These are phyloP conservation scores for Blastocystis sp. DNA, from an alignment of 352 stramenopile genomes.

Conservation along the genomic window DNA sequence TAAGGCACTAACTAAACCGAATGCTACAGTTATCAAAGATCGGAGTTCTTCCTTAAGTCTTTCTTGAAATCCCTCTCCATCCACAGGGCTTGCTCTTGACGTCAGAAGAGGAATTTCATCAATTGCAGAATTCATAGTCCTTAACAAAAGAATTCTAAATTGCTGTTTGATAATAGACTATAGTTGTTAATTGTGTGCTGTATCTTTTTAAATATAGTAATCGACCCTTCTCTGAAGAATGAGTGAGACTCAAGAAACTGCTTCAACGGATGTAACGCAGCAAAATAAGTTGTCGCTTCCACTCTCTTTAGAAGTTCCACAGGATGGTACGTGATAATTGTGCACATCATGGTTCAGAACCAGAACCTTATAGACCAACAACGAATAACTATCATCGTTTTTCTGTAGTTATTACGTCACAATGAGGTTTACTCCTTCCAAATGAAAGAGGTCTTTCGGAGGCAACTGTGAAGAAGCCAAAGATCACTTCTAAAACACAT, in stretches of 20 bases:
- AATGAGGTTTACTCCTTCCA: background rate
- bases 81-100: slow-evolving; percentile 73
- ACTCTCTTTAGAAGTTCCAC: background rate
- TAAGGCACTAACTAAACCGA: background rate
- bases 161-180: background rate
- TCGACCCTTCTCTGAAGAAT: background rate
- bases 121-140: background rate
- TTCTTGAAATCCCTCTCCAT: slow-evolving; percentile 75
- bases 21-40: slow-evolving; percentile 74
- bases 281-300: background rate
- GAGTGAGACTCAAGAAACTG: background rate
- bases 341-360: background rate
- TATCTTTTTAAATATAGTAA: too few relatives aligned
- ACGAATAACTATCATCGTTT: background rate
- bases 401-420: background rate
- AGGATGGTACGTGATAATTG: background rate
- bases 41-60: slow-evolving; percentile 80
- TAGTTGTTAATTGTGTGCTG: too few relatives aligned
- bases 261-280: background rate
- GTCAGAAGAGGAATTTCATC: slow-evolving; percentile 64
- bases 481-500: background rate
- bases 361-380: background rate
- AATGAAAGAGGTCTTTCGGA: background rate
- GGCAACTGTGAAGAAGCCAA: background rate
- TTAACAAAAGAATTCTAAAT: background rate